Conservation (phyloP, 2,329 filamentous ascomycete species). For the Fusarium gaditjirri region DNA sequence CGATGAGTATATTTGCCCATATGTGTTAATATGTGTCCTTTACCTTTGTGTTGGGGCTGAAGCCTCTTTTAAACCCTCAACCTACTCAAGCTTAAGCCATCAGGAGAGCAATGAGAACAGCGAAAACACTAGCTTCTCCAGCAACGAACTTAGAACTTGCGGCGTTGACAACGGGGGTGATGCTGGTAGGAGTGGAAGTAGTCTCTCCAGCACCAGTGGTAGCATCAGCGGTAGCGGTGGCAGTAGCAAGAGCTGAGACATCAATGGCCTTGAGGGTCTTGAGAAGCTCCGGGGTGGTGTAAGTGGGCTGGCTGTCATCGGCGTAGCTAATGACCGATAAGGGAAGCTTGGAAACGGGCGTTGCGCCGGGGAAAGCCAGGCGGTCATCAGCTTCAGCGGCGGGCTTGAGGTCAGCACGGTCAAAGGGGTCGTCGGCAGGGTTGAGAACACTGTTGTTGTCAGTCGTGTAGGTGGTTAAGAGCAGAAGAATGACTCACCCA, state of each 20-base stretch:
- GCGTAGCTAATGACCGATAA: constrained; percentile 42
- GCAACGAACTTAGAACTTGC: constrained; percentile 18
- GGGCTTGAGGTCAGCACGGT: constrained; percentile 40
- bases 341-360: constrained; percentile 41
- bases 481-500: constrained; percentile 23
- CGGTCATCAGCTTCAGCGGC: constrained; percentile 38
- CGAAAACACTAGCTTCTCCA: constrained; percentile 9
- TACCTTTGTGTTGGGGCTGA: too few species aligned
- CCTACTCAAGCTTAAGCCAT: constrained; percentile 19
- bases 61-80: too few species aligned
- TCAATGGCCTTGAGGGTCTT: constrained; percentile 42
- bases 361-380: constrained; percentile 43
- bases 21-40: too few species aligned
- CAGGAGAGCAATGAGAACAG: constrained; percentile 11
- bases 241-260: constrained; percentile 1
- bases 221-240: constrained; percentile 5
- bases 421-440: constrained; percentile 39
- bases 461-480: not conserved
- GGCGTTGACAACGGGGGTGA: constrained; percentile 16
- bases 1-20: too few species aligned
- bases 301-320: constrained; percentile 32
- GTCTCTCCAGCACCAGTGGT: not conserved
- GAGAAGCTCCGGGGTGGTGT: constrained; percentile 45
- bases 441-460: constrained; percentile 39
- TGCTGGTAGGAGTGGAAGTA: constrained; percentile 3